Percentiles rank a stretch among this genome's conserved stretches.
These are phyloP conservation scores for Chloris gayana DNA, from an alignment of 176 grass and related monocot species.

Conservation along the genomic window DNA sequence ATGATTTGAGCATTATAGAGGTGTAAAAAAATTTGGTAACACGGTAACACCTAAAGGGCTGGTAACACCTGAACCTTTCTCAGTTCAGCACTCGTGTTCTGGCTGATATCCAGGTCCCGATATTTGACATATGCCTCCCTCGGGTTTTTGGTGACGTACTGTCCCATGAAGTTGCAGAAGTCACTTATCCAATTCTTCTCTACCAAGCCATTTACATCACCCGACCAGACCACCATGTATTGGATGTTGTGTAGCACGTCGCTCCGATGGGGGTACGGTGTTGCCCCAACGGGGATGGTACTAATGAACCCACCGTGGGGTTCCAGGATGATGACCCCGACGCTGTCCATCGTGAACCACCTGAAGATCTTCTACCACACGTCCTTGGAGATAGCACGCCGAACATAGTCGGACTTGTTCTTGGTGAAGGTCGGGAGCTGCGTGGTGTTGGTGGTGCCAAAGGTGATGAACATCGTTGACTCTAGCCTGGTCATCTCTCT, in stretches of 20 bases:
- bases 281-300: neutral
- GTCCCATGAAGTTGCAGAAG: slow-evolving; percentile 36
- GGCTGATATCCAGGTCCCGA: slow-evolving; percentile 53
- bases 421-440: slow-evolving; percentile 41
- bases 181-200: slow-evolving; percentile 22
- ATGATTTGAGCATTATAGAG: too few relatives aligned
- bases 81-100: too few relatives aligned
- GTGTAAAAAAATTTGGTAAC: too few relatives aligned
- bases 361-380: slow-evolving; percentile 19
- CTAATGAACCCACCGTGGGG: slow-evolving; percentile 44
- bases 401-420: slow-evolving; percentile 58
- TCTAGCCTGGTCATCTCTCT: slow-evolving; percentile 48
- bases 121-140: slow-evolving; percentile 61
- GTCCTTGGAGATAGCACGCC: slow-evolving; percentile 5
- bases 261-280: slow-evolving; percentile 47
- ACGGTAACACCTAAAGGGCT: too few relatives aligned
- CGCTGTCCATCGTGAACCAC: slow-evolving; percentile 32
- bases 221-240: slow-evolving; percentile 38
- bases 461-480: slow-evolving; percentile 13
- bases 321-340: slow-evolving; percentile 49
- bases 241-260: slow-evolving; percentile 56
- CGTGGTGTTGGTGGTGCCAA: neutral
- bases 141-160: slow-evolving; percentile 32
- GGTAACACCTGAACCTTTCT: too few relatives aligned
- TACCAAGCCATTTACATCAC: neutral